These are phyloP conservation scores for Mycena capillaripes DNA, from an alignment of 768 basidiomycete genomes.

Conservation along the genomic window DNA sequence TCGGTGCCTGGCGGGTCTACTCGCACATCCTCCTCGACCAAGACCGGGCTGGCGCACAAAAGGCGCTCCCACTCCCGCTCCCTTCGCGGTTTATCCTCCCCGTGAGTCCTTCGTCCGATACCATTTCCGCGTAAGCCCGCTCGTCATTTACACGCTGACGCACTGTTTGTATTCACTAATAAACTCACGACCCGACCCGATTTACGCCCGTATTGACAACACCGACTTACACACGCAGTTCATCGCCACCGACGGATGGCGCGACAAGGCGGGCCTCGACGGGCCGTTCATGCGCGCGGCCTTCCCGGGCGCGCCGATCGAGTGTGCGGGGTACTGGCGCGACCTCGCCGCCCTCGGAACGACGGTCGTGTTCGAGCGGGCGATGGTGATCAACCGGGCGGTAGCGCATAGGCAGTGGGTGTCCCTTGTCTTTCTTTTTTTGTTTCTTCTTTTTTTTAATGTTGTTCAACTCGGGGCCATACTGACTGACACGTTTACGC, in stretches of 20 bases:
- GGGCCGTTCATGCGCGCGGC: conserved; percentile 74
- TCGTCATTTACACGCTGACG: too few species aligned
- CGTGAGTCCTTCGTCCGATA: conserved; percentile 37
- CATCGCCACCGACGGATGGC: conserved; percentile 58
- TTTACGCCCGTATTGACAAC: neutral
- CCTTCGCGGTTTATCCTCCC: conserved; percentile 54
- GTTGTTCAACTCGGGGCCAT: too few species aligned
- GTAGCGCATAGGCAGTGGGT: conserved; percentile 67
- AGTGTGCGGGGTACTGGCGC: conserved; percentile 71
- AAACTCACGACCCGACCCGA: too few species aligned
- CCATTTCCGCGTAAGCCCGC: neutral
- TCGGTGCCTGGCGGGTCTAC: conserved; percentile 58
- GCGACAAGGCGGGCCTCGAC: conserved; percentile 73
- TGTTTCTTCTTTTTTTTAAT: too few species aligned
- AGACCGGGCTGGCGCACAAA: too few species aligned
- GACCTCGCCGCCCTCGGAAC: conserved; percentile 62
- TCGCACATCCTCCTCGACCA: conserved; percentile 37
- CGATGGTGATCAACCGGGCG: conserved; percentile 72
- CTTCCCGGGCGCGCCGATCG: conserved; percentile 72
- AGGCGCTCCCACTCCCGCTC: conserved; percentile 15
- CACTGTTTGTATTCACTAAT: too few species aligned
- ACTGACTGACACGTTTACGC: too few species aligned
- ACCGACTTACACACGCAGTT: too few species aligned
- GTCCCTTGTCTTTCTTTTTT: neutral
- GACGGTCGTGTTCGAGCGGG: conserved; percentile 73